Base-by-base conservation (phyloP, 352 stramenopile genomes). In the Aphanomyces cochlioides region DNA sequence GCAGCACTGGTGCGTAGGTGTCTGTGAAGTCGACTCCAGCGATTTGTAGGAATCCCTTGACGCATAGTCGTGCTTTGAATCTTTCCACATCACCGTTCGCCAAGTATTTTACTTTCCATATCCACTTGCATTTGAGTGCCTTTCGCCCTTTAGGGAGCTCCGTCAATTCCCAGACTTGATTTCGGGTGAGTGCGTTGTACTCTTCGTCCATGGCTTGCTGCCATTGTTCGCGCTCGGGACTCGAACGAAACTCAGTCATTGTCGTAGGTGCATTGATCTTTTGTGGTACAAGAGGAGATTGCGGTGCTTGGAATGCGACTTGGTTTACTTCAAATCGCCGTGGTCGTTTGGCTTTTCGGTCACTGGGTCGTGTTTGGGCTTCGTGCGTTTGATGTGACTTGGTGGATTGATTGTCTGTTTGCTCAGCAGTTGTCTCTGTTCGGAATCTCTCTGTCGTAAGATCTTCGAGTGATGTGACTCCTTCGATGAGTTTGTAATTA, bases 1-100 rank as follows among this genome's bases (percentile, higher is more conserved):
- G 74, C 5, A 76, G 58, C 19, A 78, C 74, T 13, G 76, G 74
- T 12, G 72, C 69, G 54, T 77, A 79, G 1, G 72, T 80, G 12
- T 78, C 21, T 1, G 6, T 50, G 54, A 72, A 79, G 39, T 79
- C 69, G 0, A 82, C 47, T 10, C 66, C 66, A 8, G 48, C 66
- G 4, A 45, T 72, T 50, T 80, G 77, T 19, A 63, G 21, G 53
- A 63, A 82, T 6, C 75, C 69, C 1, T 72, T 59, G 0, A 74
- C 64, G n/a, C 77, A 65, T 0, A 79, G 45, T 3, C 77, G 59
- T 17, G 73, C 69, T 48, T 82, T 80, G 56, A 65, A 79, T 0
- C 74, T 57, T 3, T 60, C 37, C 17, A 76, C 61, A 3, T 74
- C 56, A 3, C 66, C 67, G 34, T 12, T 43, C 69, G 6, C 12